Base-by-base conservation (phyloP, 1,284 basidiomycete species). In the Pseudozyma flocculosa region DNA sequence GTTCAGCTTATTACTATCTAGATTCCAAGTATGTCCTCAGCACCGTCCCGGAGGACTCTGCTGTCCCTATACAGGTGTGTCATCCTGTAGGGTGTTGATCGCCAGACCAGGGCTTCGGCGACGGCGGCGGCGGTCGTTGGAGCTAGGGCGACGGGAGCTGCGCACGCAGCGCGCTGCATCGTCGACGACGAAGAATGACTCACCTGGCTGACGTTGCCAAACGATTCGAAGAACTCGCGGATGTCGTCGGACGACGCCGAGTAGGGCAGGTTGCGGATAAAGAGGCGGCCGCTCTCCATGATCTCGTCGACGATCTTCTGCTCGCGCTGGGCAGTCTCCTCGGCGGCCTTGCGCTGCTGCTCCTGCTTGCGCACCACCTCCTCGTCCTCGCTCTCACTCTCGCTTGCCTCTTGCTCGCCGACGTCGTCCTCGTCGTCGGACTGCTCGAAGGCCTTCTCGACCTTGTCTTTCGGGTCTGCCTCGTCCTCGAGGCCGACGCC, bases 181-280 rank as follows among this genome's bases (percentile, higher is more conserved):
- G n/a, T n/a, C n/a, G n/a, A n/a, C n/a, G n/a, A n/a, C n/a, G n/a
- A n/a, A n/a, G n/a, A n/a, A n/a, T n/a, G n/a, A 69, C 78, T 68
- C 49, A 80, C 80, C 65, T 80, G 78, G 26, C 66, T 83, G 40
- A 96, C 78, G 40, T 84, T 81, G 9, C 92, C 93, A 76, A 84
- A 90, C 0, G 83, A 80, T 10, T 80, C 78, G 76, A 94, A 92
- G 7, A 87, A 82, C n/a, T 83, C 81, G 8, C 80, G 76, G 2
- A 97, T 78, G 46, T 95, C 90, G 3, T 83, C 80, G 30, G 88
- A 84, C 1, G 87, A 88, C 52, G 89, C 89, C 0, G 88, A 84
- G 73, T 91, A 97, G 0, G 92, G 84, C 18, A 97, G 80, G 76
- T 97, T 98, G 14, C 94, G 89, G 7, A 97, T 81, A 75, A 97